A percentile compares a stretch with the other conserved stretches of the same genome.
These are phyloP conservation scores for Globisporangium polare DNA, from an alignment of 352 stramenopile species.

Conservation along the genomic window DNA sequence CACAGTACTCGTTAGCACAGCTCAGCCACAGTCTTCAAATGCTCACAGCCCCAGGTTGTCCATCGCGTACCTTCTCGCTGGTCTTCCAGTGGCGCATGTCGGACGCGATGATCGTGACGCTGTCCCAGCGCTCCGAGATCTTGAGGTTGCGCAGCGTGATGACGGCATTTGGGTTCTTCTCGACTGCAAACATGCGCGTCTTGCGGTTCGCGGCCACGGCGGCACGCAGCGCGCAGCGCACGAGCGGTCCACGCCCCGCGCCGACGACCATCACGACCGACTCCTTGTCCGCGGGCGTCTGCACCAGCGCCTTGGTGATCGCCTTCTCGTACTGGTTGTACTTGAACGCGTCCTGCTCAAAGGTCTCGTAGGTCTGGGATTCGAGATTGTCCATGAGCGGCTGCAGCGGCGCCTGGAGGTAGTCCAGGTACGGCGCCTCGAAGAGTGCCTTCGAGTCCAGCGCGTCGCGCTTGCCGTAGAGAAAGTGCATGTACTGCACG, in stretches of 20 bases:
- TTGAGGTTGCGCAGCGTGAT: conserved; percentile 91
- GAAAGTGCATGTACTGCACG: conserved; percentile 95
- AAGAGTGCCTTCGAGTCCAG: conserved; percentile 85
- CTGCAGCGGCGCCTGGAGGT: conserved; percentile 96
- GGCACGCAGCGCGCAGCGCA: conserved; percentile 84
- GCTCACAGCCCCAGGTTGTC: background rate
- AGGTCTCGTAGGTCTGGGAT: conserved; percentile 98
- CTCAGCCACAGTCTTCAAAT: too few relatives aligned
- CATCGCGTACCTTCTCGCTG: conserved; percentile 38
- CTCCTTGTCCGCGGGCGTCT: conserved; percentile 53
- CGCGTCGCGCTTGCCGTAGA: conserved; percentile 62
- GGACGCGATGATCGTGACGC: conserved; percentile 76
- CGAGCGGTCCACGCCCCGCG: conserved; percentile 94
- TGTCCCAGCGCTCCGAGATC: conserved; percentile 83
- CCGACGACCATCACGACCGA: conserved; percentile 90
- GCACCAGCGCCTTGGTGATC: conserved; percentile 73
- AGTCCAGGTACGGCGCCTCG: conserved; percentile 94
- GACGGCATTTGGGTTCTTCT: conserved; percentile 99
- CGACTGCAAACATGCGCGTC: conserved; percentile 92
- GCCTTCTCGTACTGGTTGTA: conserved; percentile 97
- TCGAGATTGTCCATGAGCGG: conserved; percentile 98
- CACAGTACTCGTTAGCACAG: background rate
- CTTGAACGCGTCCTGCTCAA: conserved; percentile 98
- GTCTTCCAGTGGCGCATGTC: conserved; percentile 87
- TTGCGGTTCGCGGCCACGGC: conserved; percentile 54